Percentiles rank a stretch among this genome's conserved stretches.
These are phyloP conservation scores for Xerocomellus intermedius DNA, from an alignment of 768 basidiomycete species.

Conservation along the genomic window DNA sequence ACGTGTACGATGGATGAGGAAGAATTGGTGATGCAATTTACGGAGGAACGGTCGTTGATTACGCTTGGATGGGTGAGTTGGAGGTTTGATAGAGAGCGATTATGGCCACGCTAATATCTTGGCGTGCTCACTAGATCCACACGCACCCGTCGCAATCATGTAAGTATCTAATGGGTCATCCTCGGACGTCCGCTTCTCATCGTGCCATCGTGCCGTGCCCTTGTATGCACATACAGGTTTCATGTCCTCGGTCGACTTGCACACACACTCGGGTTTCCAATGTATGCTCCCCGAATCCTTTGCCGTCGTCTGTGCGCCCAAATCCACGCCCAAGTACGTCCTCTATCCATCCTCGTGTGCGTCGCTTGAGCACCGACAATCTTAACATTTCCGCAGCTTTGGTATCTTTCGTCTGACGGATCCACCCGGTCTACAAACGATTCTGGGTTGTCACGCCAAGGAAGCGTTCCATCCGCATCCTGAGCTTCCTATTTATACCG, in stretches of 20 bases:
- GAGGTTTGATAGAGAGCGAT: not conserved
- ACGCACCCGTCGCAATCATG: constrained; percentile 90
- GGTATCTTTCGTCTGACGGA: constrained; percentile 90
- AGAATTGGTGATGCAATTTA: constrained; percentile 82
- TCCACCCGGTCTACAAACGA: constrained; percentile 74
- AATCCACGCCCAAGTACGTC: constrained; percentile 68
- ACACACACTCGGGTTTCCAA: constrained; percentile 90
- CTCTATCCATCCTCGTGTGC: not conserved
- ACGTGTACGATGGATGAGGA: constrained; percentile 94
- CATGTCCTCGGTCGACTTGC: constrained; percentile 92
- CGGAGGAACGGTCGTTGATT: constrained; percentile 75
- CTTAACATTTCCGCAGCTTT: constrained; percentile 41
- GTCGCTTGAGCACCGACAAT: not conserved
- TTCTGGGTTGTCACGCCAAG: constrained; percentile 63
- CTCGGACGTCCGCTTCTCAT: not conserved
- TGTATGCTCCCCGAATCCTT: constrained; percentile 89
- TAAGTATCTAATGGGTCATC: constrained; percentile 32
- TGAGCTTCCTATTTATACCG: constrained; percentile 82
- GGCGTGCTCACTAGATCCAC: constrained; percentile 61
- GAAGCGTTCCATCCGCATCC: constrained; percentile 88
- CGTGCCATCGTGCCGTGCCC: not conserved
- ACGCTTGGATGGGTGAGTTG: constrained; percentile 86
- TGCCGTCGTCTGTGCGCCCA: constrained; percentile 89
- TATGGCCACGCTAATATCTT: not conserved
- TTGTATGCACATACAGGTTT: constrained; percentile 54